These are phyloP conservation scores for Fusarium musae DNA, from an alignment of 2,329 filamentous ascomycete genomes.

Conservation along the genomic window DNA sequence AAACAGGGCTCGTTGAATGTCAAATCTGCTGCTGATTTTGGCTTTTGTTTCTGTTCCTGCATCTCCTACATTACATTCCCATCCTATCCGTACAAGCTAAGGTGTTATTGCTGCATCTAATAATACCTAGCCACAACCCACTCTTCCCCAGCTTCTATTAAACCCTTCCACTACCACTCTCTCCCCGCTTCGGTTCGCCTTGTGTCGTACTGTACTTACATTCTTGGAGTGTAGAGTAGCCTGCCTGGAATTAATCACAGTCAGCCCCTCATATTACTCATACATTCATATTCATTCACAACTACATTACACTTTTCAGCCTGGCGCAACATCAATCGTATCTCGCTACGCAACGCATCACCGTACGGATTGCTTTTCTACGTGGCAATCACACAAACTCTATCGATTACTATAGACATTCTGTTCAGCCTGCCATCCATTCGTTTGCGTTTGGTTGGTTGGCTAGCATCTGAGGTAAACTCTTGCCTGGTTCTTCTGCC, in stretches of 20 bases:
- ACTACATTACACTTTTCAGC: slow-evolving; percentile 32
- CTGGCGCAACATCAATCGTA: slow-evolving; percentile 35
- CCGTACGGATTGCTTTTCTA: slow-evolving; percentile 31
- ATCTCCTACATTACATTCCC: slow-evolving; percentile 9
- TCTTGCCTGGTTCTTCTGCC: slow-evolving; percentile 33
- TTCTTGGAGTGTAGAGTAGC: slow-evolving; percentile 3
- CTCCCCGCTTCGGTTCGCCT: slow-evolving; percentile 5
- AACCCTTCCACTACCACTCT: slow-evolving; percentile 24
- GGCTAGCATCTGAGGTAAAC: slow-evolving; percentile 40
- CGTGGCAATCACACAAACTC: slow-evolving; percentile 25
- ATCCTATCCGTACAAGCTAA: not conserved
- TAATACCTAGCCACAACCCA: slow-evolving; percentile 33
- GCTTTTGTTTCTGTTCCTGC: slow-evolving; percentile 41
- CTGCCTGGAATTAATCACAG: slow-evolving; percentile 8
- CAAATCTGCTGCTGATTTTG: slow-evolving; percentile 10
- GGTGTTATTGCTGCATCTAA: slow-evolving; percentile 15
- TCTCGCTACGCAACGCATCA: slow-evolving; percentile 28
- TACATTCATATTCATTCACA: slow-evolving; percentile 24
- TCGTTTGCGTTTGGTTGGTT: slow-evolving; percentile 38
- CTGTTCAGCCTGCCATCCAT: slow-evolving; percentile 26
- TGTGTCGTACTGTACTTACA: slow-evolving; percentile 4
- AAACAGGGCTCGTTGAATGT: slow-evolving; percentile 33
- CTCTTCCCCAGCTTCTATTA: slow-evolving; percentile 36
- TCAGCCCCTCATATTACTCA: slow-evolving; percentile 33
- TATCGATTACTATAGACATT: slow-evolving; percentile 6